A percentile compares a stretch with the other conserved stretches of the same genome.
Conservation (phyloP, 768 basidiomycete genomes). For the Pilatotrama ljubarskyi region DNA sequence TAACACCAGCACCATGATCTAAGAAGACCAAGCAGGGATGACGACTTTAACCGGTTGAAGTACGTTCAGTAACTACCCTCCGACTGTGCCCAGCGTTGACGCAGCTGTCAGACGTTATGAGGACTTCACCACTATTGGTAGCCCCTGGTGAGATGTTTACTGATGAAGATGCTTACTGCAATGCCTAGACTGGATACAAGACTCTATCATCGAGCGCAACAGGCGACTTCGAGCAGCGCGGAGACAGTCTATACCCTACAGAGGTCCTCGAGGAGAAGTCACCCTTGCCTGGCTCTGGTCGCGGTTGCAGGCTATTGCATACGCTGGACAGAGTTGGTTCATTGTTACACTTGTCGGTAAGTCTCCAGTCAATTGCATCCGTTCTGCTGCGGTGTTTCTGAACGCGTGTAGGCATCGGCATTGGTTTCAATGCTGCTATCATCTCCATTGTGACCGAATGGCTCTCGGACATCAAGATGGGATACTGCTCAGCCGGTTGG, state of each 20-base stretch:
- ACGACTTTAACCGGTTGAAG: slow-evolving; percentile 29
- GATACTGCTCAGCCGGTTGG: slow-evolving; percentile 96
- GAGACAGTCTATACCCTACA: slow-evolving; percentile 41
- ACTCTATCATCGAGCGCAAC: slow-evolving; percentile 86
- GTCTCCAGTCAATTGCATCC: background rate
- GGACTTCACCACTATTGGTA: slow-evolving; percentile 94
- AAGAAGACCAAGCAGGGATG: slow-evolving; percentile 16
- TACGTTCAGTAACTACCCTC: slow-evolving; percentile 28
- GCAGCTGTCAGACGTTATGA: slow-evolving; percentile 71
- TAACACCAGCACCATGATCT: slow-evolving; percentile 9
- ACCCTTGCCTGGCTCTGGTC: slow-evolving; percentile 62
- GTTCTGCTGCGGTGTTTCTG: background rate
- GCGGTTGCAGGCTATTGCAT: slow-evolving; percentile 56
- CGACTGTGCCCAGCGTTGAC: background rate
- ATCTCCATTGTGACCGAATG: slow-evolving; percentile 96
- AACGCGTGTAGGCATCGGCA: slow-evolving; percentile 67
- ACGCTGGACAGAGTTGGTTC: slow-evolving; percentile 88
- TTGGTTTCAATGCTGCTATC: slow-evolving; percentile 92
- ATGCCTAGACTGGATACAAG: slow-evolving; percentile 90
- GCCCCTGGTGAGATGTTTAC: too few species aligned
- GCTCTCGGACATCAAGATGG: slow-evolving; percentile 97
- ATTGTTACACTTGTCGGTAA: slow-evolving; percentile 86
- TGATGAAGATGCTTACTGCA: slow-evolving; percentile 15
- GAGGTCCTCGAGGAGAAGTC: slow-evolving; percentile 50
- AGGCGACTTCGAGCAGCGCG: slow-evolving; percentile 65